These are phyloP conservation scores for Solanum tacnaense DNA, from an alignment of 257 asterid species.

Conservation along the genomic window DNA sequence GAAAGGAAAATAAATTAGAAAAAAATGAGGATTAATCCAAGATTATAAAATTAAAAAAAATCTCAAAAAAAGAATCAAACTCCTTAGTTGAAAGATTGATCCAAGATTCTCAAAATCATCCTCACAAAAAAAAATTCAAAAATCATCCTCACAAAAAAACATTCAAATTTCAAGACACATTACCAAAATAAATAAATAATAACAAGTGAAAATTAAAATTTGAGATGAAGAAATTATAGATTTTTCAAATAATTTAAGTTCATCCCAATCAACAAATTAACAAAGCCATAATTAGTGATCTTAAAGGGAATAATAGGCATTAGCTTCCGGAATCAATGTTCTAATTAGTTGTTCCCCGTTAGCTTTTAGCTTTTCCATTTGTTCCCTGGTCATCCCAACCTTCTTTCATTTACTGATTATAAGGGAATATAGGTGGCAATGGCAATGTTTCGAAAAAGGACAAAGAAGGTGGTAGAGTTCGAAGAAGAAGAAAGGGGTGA, in stretches of 20 bases:
- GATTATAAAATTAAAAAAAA: too few relatives aligned
- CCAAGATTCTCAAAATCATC: background rate
- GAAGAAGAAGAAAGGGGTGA: background rate
- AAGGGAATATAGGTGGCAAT: background rate
- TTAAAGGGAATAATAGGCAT: background rate
- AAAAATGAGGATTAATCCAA: too few relatives aligned
- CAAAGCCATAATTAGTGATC: background rate
- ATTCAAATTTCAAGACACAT: background rate
- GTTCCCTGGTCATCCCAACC: background rate
- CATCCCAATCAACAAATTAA: background rate
- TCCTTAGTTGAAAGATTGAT: background rate
- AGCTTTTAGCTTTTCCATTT: background rate
- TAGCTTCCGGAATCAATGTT: background rate
- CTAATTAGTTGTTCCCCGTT: background rate
- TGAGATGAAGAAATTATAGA: background rate
- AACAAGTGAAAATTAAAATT: background rate
- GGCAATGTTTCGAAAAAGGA: background rate
- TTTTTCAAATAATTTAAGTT: too few relatives aligned
- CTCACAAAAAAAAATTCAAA: background rate
- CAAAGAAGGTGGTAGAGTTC: background rate
- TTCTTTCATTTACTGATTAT: background rate
- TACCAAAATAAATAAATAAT: background rate
- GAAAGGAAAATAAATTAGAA: background rate
- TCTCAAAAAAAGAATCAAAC: background rate
- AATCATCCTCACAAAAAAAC: background rate